phyloP scores from a whole-genome alignment of 306 rosid genomes.

The Castanospermum australe region DNA sequence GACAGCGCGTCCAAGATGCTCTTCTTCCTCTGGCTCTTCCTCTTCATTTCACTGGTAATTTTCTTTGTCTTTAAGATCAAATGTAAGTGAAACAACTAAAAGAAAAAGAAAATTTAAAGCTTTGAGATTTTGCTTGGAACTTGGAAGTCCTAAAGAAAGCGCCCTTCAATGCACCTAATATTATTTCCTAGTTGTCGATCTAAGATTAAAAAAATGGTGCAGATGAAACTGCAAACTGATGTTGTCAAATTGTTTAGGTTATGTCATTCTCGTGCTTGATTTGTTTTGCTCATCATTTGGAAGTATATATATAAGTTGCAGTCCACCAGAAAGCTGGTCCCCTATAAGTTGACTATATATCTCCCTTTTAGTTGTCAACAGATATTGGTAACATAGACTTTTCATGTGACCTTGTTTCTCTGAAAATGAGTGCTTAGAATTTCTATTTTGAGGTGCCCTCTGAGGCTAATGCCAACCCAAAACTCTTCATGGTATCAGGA shows the following conservation, averaged over 20 bases:
- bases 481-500: background rate
- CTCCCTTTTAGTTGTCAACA: background rate
- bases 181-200: background rate
- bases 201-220: background rate
- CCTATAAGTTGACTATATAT: constrained; percentile 13
- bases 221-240: background rate
- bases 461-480: background rate
- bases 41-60: constrained; percentile 60
- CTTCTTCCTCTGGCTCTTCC: constrained; percentile 63
- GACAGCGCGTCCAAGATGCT: constrained; percentile 49
- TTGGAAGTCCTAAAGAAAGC: background rate
- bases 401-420: background rate
- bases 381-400: background rate
- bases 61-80: background rate
- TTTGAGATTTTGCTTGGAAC: background rate
- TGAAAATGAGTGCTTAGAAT: background rate
- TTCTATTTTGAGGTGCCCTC: background rate
- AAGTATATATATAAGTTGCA: background rate
- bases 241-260: constrained; percentile 24
- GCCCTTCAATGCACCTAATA: background rate
- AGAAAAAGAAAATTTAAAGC: background rate
- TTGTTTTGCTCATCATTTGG: constrained; percentile 1
- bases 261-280: background rate
- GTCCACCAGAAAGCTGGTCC: background rate
- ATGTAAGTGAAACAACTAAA: background rate